Base-by-base conservation (phyloP, 1,139 yeast genomes). In the Lodderomyces theae region DNA sequence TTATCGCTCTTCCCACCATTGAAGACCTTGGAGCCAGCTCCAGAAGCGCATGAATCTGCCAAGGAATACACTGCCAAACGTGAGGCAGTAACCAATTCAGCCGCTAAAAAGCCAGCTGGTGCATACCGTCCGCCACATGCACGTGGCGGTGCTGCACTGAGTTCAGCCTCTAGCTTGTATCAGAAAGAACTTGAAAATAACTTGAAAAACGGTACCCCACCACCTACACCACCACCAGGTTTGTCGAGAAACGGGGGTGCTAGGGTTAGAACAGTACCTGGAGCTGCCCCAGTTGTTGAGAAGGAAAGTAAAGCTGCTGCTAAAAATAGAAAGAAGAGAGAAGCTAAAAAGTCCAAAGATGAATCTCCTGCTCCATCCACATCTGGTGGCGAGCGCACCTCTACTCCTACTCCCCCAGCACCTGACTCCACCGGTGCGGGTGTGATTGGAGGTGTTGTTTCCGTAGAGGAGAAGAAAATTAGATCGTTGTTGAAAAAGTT, bases 81-180 rank as follows among this genome's bases (percentile, higher is more conserved):
- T 47, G 64, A 57, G 30, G 67, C 65, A 18, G 52, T 65, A 8
- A 63, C 63, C 21, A 63, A 61, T 37, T 67, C 69, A 24, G 67
- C 75, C 9, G 63, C 66, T 5, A 58, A 64, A 42, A 82, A 81
- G 56, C 82, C 86, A 34, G 75, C 79, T 26, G 96, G 96, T 43
- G 97, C 97, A 23, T 90, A 90, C 64, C 80, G 95, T 61, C 97
- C 97, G 24, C 97, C 97, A 7, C 96, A 89, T 62, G 96, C 96
- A 8, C 78, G 96, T 65, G 75, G 73, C 45, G 51, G 61, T 23
- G 41, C 35, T 26, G 31, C 33, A 15, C 64, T 61, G 37, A 46
- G 59, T 31, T 16, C 45, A 11, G 53, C 60, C 46, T 50, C 73
- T 55, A 66, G 85, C 2, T 65, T 80, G 52, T 79, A 79, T 50